A percentile compares a stretch with the other conserved stretches of the same genome.
These are phyloP conservation scores for Globisporangium cederbergense DNA, from an alignment of 352 stramenopile genomes.

Conservation along the genomic window DNA sequence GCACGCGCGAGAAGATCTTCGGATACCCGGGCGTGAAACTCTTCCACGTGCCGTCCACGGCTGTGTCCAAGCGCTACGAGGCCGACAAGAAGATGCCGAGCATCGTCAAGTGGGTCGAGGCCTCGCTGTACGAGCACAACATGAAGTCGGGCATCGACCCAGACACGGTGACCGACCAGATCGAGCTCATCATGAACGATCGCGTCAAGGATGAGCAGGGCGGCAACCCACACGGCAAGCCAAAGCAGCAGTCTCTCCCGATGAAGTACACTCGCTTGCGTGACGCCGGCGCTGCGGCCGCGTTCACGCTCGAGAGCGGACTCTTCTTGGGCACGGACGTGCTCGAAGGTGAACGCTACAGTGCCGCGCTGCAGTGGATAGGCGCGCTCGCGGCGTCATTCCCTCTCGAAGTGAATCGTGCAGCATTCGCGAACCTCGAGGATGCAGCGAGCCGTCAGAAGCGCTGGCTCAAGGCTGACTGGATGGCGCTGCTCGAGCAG, in stretches of 20 bases:
- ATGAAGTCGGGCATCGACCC: slow-evolving; percentile 49
- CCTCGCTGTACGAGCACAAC: slow-evolving; percentile 41
- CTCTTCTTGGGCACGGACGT: slow-evolving; percentile 66
- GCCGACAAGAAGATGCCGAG: slow-evolving; percentile 31
- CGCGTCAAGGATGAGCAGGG: slow-evolving; percentile 19
- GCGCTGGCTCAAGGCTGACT: slow-evolving; percentile 53
- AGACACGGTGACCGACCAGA: slow-evolving; percentile 40
- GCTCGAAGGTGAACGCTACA: slow-evolving; percentile 62
- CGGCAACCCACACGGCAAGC: slow-evolving; percentile 20
- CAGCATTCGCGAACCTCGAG: slow-evolving; percentile 38
- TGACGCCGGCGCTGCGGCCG: slow-evolving; percentile 58
- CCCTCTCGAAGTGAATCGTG: slow-evolving; percentile 62
- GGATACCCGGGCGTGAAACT: slow-evolving; percentile 70
- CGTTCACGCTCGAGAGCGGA: slow-evolving; percentile 69
- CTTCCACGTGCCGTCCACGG: slow-evolving; percentile 55
- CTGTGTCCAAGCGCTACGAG: slow-evolving; percentile 20
- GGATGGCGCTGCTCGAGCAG: slow-evolving; percentile 52
- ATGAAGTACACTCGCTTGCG: slow-evolving; percentile 69
- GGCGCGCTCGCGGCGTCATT: slow-evolving; percentile 55
- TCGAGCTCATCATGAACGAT: slow-evolving; percentile 49
- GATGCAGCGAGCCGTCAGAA: slow-evolving; percentile 34
- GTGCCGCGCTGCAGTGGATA: slow-evolving; percentile 62
- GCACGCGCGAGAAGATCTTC: slow-evolving; percentile 54
- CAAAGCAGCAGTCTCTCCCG: slow-evolving; percentile 42
- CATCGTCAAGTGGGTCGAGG: slow-evolving; percentile 68